Conservation (phyloP, 148 eudicot genomes). For the Rhododendron henanense region DNA sequence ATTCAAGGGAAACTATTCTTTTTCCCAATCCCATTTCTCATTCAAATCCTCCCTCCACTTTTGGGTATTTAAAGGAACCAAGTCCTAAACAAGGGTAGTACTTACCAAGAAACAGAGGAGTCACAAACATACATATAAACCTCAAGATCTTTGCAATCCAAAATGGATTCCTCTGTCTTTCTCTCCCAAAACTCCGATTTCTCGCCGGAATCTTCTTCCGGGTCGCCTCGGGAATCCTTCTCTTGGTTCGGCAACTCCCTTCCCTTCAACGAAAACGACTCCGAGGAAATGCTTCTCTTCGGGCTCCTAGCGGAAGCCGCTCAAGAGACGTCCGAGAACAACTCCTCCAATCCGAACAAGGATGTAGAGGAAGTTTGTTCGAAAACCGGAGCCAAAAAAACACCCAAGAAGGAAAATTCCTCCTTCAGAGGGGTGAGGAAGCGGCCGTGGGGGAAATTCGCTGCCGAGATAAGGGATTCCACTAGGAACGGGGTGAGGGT, state of each 20-base stretch:
- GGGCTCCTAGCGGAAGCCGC: slow-evolving; percentile 33
- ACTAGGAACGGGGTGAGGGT: slow-evolving; percentile 74
- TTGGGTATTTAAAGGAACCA: slow-evolving; percentile 19
- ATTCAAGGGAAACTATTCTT: not conserved
- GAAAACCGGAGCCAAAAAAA: not conserved
- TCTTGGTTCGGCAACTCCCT: slow-evolving; percentile 19
- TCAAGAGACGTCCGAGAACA: slow-evolving; percentile 9
- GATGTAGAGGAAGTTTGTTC: slow-evolving; percentile 38
- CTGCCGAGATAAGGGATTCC: slow-evolving; percentile 76
- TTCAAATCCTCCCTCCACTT: slow-evolving; percentile 10
- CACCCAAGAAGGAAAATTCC: slow-evolving; percentile 19
- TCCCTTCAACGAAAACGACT: slow-evolving; percentile 60
- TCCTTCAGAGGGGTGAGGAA: slow-evolving; percentile 59
- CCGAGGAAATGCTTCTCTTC: slow-evolving; percentile 62
- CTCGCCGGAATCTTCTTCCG: slow-evolving; percentile 28
- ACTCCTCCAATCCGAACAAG: slow-evolving; percentile 8
- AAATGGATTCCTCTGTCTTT: slow-evolving; percentile 26
- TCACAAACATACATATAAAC: not conserved
- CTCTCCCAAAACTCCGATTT: slow-evolving; percentile 16
- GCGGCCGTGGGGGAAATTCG: slow-evolving; percentile 81
- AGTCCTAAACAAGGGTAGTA: not conserved
- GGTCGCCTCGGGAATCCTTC: slow-evolving; percentile 22
- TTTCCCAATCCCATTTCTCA: not conserved
- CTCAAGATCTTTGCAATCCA: not conserved
- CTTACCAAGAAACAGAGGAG: not conserved